A percentile compares a stretch with the other conserved stretches of the same genome.
These are phyloP conservation scores for Flaveria trinervia DNA, from an alignment of 129 eudicot genomes.

Conservation along the genomic window DNA sequence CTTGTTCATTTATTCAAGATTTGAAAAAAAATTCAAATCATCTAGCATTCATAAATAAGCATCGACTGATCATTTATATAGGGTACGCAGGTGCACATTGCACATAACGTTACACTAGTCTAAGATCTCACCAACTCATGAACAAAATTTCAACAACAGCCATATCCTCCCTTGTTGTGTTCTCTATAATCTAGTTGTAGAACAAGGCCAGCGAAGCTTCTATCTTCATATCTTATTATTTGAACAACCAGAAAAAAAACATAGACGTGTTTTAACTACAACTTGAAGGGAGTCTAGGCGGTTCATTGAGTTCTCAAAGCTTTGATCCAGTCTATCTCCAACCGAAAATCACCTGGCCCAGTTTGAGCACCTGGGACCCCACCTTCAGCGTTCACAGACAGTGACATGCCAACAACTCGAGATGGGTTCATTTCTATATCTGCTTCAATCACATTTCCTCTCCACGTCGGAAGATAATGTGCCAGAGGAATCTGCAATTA, in stretches of 20 bases:
- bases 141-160: not conserved
- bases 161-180: not conserved
- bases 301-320: slow-evolving; percentile 59
- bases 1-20: too few species aligned
- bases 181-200: not conserved
- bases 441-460: slow-evolving; percentile 78
- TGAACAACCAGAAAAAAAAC: not conserved
- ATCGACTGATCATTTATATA: not conserved
- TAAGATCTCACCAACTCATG: not conserved
- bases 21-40: too few species aligned
- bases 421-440: slow-evolving; percentile 85
- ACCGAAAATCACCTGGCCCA: slow-evolving; percentile 88
- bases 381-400: slow-evolving; percentile 84
- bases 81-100: not conserved
- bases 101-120: not conserved
- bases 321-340: slow-evolving; percentile 92
- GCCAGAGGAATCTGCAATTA: slow-evolving; percentile 73
- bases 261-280: not conserved
- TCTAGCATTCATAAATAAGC: too few species aligned
- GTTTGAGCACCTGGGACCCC: slow-evolving; percentile 77
- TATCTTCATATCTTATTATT: slow-evolving; percentile 12
- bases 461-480: slow-evolving; percentile 90
- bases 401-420: slow-evolving; percentile 83
- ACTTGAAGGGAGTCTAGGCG: not conserved
- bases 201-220: not conserved